These are phyloP conservation scores for Citrus unshiu DNA, from an alignment of 345 rosid genomes.

Conservation along the genomic window DNA sequence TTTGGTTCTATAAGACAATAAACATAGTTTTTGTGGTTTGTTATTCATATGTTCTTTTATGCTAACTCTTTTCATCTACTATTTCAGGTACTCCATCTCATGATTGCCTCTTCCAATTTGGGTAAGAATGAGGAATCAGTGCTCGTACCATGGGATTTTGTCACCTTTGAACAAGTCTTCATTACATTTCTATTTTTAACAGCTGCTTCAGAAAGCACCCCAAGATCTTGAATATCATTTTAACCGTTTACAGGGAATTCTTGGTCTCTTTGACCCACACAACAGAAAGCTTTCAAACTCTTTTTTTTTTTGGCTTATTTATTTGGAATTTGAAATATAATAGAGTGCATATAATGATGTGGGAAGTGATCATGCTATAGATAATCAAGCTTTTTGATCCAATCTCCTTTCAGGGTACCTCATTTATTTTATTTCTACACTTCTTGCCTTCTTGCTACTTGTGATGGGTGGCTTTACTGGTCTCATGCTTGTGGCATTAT, in stretches of 20 bases:
- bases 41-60: background rate
- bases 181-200: background rate
- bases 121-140: conserved; percentile 23
- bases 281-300: background rate
- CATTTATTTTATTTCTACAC: conserved; percentile 26
- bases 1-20: background rate
- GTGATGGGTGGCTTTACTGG: conserved; percentile 40
- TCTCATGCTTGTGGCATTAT: conserved; percentile 34
- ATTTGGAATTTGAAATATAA: background rate
- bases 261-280: background rate
- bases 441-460: conserved; percentile 31
- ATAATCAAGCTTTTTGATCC: background rate
- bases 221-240: background rate
- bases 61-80: background rate
- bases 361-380: background rate
- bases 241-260: background rate
- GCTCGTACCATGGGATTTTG: background rate
- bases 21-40: background rate
- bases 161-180: background rate
- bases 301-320: background rate
- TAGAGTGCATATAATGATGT: background rate
- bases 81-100: conserved; percentile 35
- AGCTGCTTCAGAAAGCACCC: background rate
- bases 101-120: conserved; percentile 42
- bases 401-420: conserved; percentile 32